Evolutionary conservation across 139 green algal species (phyloP), one percentile per base, ranked within the genome.

Genomic region (Mesotaenium endlicherianum): DNA sequence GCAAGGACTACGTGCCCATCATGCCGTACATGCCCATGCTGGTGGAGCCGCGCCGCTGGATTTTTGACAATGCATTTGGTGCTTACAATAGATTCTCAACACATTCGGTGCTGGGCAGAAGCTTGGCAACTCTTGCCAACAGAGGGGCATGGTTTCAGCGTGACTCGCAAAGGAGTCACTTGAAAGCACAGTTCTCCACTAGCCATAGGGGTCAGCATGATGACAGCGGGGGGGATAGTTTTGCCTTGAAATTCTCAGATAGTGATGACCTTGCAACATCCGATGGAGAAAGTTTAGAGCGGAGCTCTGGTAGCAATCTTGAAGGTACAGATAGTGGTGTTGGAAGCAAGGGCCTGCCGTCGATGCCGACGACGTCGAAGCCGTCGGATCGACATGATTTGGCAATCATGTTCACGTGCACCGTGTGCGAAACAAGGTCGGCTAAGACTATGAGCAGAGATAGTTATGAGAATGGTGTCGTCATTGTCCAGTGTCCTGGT

Each of bases 401-500:
- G 77, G 77, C 77, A 17, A 16, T 84, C 8, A 3, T 84, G 67
- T 84, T 83, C 16, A 84, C 77, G 17, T 84, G 77, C 67, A 78
- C 59, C 3, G 67, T 84, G 16, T 92, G 89, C 69, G 45, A 91
- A n/a, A 92, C 84, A 1, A 88, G 92, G 1, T 77, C 88, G 0
- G 88, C 75, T 45, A 93, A 94, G 78, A 78, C 83, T 31, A 91
- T 94, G 70, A 91, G 80, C 83, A 85, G 86, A 67, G 14, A 77
- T 26, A 69, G 86, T 5, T 94, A 94, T 75, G 71, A 91, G 57
- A 53, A 70, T 4, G 92, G 92, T 0, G 89, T 94, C 14, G 92
- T 94, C 1, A 86, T 94, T 1, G 92, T 92, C 1, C 53, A 77
- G 36, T 94, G 92, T 82, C 81, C 89, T 30, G 86, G 82, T 45